Percentiles rank a stretch among this genome's conserved stretches.
Conservation (phyloP, 805 yeast genomes). For the Wickerhamiella sorbophila region DNA sequence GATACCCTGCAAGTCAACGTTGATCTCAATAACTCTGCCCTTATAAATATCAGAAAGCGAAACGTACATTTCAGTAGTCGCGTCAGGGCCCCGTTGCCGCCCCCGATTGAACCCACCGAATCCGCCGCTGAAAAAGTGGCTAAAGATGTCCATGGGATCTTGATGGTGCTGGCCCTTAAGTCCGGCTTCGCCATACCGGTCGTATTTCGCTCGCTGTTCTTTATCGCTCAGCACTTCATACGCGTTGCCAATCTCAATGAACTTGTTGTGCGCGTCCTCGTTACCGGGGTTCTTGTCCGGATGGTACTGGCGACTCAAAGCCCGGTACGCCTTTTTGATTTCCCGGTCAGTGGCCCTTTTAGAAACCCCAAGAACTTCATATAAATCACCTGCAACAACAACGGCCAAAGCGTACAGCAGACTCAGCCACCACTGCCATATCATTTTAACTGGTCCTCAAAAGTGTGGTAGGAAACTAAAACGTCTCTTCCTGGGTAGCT, state of each 20-base stretch:
- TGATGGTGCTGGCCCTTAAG: conserved; percentile 31
- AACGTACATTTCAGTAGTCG: conserved; percentile 41
- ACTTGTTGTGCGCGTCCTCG: conserved; percentile 71
- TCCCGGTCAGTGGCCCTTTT: conserved; percentile 62
- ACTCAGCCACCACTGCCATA: not conserved
- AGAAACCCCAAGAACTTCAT: conserved; percentile 51
- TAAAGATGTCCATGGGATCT: conserved; percentile 50
- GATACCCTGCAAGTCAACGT: conserved; percentile 52
- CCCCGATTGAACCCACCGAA: conserved; percentile 22
- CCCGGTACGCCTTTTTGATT: conserved; percentile 73
- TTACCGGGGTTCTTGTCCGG: conserved; percentile 80
- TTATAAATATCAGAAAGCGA: conserved; percentile 51
- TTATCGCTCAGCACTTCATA: conserved; percentile 69
- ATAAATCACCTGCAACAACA: conserved; percentile 31
- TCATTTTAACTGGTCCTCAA: not conserved
- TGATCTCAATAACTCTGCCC: conserved; percentile 52
- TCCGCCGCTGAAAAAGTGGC: conserved; percentile 41
- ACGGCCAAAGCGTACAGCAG: conserved; percentile 4
- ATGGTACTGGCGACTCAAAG: conserved; percentile 70
- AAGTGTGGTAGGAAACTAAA: no score
- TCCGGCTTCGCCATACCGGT: conserved; percentile 65
- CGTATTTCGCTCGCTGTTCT: conserved; percentile 56
- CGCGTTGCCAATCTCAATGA: conserved; percentile 86
- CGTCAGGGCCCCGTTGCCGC: conserved; percentile 44
- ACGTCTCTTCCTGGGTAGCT: no score